phyloP scores from a whole-genome alignment of 148 eudicot genomes.

The Polygonum aviculare region DNA sequence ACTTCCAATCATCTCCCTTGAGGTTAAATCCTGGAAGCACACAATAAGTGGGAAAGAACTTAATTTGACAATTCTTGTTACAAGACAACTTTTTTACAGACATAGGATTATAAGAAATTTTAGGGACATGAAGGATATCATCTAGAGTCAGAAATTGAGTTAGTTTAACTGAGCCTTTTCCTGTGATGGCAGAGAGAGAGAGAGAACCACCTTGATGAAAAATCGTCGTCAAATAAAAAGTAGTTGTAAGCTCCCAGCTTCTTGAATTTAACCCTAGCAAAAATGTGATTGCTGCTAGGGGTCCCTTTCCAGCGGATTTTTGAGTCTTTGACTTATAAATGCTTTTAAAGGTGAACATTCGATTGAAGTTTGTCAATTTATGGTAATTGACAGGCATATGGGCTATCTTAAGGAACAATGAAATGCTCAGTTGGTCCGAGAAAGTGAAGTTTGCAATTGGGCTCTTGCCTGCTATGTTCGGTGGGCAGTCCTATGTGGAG shows the following conservation, averaged over 20 bases:
- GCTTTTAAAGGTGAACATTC: not conserved
- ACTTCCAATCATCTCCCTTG: no score
- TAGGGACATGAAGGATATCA: no score
- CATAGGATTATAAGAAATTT: no score
- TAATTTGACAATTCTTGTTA: no score
- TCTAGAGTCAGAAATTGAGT: no score
- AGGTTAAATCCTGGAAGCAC: no score
- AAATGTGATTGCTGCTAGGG: not conserved
- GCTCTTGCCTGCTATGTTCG: conserved; percentile 88
- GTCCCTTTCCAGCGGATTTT: not conserved
- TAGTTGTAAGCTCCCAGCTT: not conserved
- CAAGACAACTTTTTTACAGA: no score
- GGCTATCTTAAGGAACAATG: conserved; percentile 94
- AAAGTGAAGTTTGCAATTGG: conserved; percentile 96
- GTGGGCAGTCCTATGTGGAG: conserved; percentile 93
- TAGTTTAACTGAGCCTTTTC: no score
- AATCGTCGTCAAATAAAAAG: not conserved
- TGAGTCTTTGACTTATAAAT: not conserved
- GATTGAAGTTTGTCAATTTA: not conserved
- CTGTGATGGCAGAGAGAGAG: no score
- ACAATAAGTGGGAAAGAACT: no score
- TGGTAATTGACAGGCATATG: conserved; percentile 55
- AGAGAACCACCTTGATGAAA: no score
- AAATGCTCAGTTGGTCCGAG: conserved; percentile 99
- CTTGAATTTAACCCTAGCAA: not conserved